Base-by-base conservation (phyloP, 2,329 filamentous ascomycete genomes). In the Calonectria montana region DNA sequence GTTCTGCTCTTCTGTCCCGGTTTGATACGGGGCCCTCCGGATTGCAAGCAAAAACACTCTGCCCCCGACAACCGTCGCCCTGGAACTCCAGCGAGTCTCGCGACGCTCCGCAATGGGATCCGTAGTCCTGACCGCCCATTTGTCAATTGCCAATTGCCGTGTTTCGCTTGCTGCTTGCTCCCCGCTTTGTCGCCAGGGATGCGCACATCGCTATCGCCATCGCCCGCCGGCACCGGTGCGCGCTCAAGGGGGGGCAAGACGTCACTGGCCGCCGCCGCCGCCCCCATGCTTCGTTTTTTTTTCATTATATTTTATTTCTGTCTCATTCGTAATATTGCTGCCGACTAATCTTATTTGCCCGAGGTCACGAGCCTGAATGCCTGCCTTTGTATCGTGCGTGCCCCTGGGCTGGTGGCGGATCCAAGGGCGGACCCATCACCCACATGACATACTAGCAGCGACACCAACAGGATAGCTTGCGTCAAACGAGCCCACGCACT, bases 71-170 rank as follows among this genome's bases (percentile, higher is more conserved):
- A 10, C 41, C 31, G 21, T 21, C 18, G 43, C 41, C 31, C 63
- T 65, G 15, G 47, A 41, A 35, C 31, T 41, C 47, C 13, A 15
- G 27, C 35, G 15, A 21, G 25, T 43, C 47, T 37, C 23, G 45
- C 8, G 31, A 62, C 27, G 39, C 57, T 62, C 57, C 57, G 57
- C 57, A 31, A 16, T 31, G 25, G 43, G 39, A 18, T 31, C 57
- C 39, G 39, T 62, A 16, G 25, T 25, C 62, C 48, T 63, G 68
- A 70, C 68, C 68, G 68, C 68, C 62, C 68, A 65, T 70, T 70
- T 48, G 41, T 27, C 43, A 43, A 64, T 65, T 70, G 53, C 41
- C 37, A 37, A 41, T 25, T 65, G 48, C 61, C 23, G 43, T 43
- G 47, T 16, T 37, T 62, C 23, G 35, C 65, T 48, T 50, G 65